Conservation (phyloP, 768 basidiomycete species). For the Tricholoma saponaceum region DNA sequence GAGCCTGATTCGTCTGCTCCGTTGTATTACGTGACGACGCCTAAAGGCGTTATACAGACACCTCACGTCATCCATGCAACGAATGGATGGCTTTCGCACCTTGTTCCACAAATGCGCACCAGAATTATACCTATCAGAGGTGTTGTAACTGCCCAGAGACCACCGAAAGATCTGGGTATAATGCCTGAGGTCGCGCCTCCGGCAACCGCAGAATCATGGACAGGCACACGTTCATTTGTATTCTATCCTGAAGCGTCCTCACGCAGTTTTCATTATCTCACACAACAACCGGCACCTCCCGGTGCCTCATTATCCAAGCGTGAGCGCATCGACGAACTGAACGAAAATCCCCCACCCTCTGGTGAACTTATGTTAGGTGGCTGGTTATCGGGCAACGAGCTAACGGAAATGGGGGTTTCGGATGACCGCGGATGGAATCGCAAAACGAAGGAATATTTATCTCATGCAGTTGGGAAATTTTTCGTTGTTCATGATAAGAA, state of each 20-base stretch:
- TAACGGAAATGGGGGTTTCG: slow-evolving; percentile 33
- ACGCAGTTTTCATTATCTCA: slow-evolving; percentile 63
- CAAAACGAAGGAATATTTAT: slow-evolving; percentile 25
- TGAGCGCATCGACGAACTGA: neutral
- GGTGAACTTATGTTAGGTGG: slow-evolving; percentile 70
- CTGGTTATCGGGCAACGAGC: slow-evolving; percentile 33
- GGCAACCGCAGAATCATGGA: slow-evolving; percentile 18
- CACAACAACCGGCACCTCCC: slow-evolving; percentile 41
- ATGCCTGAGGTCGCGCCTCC: neutral
- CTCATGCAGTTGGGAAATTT: slow-evolving; percentile 43
- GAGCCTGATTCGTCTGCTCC: slow-evolving; percentile 17
- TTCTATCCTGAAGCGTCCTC: slow-evolving; percentile 43
- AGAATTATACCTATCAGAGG: slow-evolving; percentile 61
- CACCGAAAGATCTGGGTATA: slow-evolving; percentile 32
- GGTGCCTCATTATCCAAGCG: neutral
- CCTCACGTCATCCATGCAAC: slow-evolving; percentile 78
- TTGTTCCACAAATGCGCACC: slow-evolving; percentile 57
- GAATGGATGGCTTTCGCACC: slow-evolving; percentile 76
- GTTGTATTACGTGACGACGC: slow-evolving; percentile 55
- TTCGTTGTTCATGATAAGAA: too few species aligned
- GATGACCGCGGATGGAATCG: slow-evolving; percentile 32
- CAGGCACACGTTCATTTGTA: slow-evolving; percentile 52
- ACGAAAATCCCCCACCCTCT: slow-evolving; percentile 20
- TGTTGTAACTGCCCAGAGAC: slow-evolving; percentile 63
- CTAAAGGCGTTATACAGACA: slow-evolving; percentile 52